These are phyloP conservation scores for Wickerhamomyces kurtzmanii DNA, from an alignment of 805 yeast species.

Conservation along the genomic window DNA sequence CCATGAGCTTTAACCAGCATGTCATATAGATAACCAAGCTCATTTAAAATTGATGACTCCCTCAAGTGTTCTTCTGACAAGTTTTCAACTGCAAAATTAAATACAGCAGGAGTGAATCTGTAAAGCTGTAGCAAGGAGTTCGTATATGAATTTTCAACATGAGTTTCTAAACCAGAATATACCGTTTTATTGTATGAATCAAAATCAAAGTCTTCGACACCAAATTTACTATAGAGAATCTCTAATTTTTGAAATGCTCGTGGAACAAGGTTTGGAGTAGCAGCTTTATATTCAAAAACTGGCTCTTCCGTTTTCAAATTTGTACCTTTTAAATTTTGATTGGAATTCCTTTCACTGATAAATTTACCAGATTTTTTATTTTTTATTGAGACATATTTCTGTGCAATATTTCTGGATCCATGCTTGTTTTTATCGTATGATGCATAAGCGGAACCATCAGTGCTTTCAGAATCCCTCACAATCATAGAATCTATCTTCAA, in stretches of 20 bases:
- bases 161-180: conserved; percentile 84
- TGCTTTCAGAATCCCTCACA: conserved; percentile 22
- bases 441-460: conserved; percentile 30
- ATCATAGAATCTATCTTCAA: conserved; percentile 37
- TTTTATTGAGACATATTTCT: conserved; percentile 29
- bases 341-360: conserved; percentile 40
- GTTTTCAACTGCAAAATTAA: conserved; percentile 49
- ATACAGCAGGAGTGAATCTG: conserved; percentile 66
- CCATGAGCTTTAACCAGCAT: conserved; percentile 83
- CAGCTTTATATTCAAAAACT: conserved; percentile 21
- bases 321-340: conserved; percentile 8
- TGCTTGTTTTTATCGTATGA: conserved; percentile 47
- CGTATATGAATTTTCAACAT: conserved; percentile 66
- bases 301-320: conserved; percentile 14
- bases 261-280: conserved; percentile 39
- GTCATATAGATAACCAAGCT: conserved; percentile 82
- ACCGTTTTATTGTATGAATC: conserved; percentile 67
- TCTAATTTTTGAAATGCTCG: conserved; percentile 67
- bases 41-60: conserved; percentile 52
- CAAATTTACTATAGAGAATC: conserved; percentile 79
- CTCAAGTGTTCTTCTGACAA: conserved; percentile 42
- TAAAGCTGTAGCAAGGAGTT: conserved; percentile 76
- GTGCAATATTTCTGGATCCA: conserved; percentile 44
- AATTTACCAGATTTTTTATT: conserved; percentile 31
- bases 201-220: conserved; percentile 91